These are phyloP conservation scores for Sanghuangporus baumii DNA, from an alignment of 1,284 basidiomycete species.

Conservation along the genomic window DNA sequence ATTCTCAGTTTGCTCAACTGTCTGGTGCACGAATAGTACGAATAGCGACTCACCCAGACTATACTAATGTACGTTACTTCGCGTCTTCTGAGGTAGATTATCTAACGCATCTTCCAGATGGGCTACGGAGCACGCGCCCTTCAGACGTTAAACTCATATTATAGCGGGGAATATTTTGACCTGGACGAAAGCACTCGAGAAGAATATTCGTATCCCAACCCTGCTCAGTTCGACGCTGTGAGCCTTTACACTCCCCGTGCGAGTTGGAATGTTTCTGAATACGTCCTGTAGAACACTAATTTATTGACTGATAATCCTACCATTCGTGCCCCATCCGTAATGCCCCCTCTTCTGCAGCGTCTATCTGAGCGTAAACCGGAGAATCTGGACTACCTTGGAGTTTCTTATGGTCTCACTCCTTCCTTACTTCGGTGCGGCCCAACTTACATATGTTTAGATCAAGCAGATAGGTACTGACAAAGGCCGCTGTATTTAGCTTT, in stretches of 20 bases:
- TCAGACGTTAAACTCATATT: conserved; percentile 84
- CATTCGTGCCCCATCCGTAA: conserved; percentile 69
- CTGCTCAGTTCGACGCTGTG: conserved; percentile 56
- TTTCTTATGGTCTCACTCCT: conserved; percentile 92
- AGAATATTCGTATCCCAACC: conserved; percentile 60
- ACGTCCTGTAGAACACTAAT: conserved; percentile 32
- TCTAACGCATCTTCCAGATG: conserved; percentile 54
- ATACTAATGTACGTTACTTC: conserved; percentile 61
- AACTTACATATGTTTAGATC: background rate
- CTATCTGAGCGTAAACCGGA: conserved; percentile 91
- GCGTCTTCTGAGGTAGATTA: conserved; percentile 7
- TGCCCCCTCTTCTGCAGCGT: conserved; percentile 93
- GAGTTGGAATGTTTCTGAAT: background rate
- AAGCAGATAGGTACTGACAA: background rate
- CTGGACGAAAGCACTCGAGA: conserved; percentile 65
- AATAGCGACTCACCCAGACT: conserved; percentile 97
- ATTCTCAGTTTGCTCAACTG: conserved; percentile 88
- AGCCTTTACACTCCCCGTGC: conserved; percentile 19
- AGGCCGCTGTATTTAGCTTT: conserved; percentile 48
- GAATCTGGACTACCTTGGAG: conserved; percentile 90
- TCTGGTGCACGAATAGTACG: conserved; percentile 91
- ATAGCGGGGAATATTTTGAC: conserved; percentile 88
- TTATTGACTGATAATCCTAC: conserved; percentile 73
- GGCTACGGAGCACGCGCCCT: conserved; percentile 95
- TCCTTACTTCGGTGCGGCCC: conserved; percentile 64